Conservation (phyloP, 2,329 filamentous ascomycete species). For the Colletotrichum musicola region DNA sequence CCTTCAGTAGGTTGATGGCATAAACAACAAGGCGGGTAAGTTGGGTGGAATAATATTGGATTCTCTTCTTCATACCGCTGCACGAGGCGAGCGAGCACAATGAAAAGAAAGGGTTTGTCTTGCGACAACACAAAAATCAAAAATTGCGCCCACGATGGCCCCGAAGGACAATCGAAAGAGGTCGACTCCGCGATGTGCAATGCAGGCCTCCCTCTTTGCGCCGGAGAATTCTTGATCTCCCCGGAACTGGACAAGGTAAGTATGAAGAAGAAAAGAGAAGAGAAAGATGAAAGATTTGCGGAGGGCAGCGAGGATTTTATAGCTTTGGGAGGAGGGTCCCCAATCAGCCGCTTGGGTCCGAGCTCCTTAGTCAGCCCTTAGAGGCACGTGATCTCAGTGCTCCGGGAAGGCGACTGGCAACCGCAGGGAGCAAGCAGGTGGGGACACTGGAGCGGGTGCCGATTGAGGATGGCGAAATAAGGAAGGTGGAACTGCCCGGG, state of each 20-base stretch:
- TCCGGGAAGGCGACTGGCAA: no score
- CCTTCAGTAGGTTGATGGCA: no score
- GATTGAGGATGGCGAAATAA: no score
- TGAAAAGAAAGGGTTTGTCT: slow-evolving; percentile 53
- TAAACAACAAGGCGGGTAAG: no score
- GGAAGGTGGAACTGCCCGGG: no score
- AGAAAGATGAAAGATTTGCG: background rate
- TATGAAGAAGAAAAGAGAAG: slow-evolving; percentile 49
- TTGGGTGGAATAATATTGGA: no score
- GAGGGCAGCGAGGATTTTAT: slow-evolving; percentile 1
- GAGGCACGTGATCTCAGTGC: background rate
- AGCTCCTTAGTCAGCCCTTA: background rate
- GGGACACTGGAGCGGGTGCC: no score
- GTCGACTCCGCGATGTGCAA: slow-evolving; percentile 65
- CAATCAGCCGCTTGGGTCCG: background rate
- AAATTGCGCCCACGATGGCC: slow-evolving; percentile 65
- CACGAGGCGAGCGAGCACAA: slow-evolving; percentile 53
- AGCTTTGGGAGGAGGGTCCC: background rate
- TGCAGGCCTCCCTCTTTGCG: slow-evolving; percentile 62
- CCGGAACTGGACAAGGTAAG: slow-evolving; percentile 62
- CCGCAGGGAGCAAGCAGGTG: no score
- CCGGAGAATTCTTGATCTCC: slow-evolving; percentile 58
- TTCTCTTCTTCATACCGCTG: slow-evolving; percentile 59
- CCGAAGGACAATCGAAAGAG: slow-evolving; percentile 64
- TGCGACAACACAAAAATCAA: slow-evolving; percentile 52